phyloP scores from a whole-genome alignment of 2,329 filamentous ascomycete genomes.

The Fusarium nodosum region DNA sequence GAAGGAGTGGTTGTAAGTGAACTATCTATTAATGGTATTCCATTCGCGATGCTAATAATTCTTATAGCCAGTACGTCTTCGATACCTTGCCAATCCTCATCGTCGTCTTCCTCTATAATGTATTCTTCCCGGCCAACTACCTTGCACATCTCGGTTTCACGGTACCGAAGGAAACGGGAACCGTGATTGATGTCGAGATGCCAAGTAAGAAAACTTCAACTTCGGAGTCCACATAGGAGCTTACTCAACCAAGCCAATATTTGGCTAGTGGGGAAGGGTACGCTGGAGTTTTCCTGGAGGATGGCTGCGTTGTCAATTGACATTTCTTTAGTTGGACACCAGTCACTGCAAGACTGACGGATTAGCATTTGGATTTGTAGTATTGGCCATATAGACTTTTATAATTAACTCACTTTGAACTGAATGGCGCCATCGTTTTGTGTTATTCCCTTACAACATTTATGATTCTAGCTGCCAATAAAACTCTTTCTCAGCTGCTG shows the following conservation, averaged over 20 bases:
- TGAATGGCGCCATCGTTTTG: neutral
- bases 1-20: slow-evolving; percentile 44
- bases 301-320: accelerated
- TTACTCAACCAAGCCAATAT: neutral
- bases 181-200: neutral
- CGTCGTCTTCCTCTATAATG: slow-evolving; percentile 38
- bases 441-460: neutral
- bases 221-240: neutral
- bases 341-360: no score
- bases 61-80: slow-evolving; percentile 32
- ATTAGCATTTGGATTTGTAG: neutral
- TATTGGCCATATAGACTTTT: neutral
- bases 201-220: neutral
- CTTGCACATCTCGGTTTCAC: slow-evolving; percentile 42
- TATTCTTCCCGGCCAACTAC: slow-evolving; percentile 38
- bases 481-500: neutral
- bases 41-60: accelerated
- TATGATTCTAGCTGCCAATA: neutral
- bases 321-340: neutral
- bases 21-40: accelerated
- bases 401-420: neutral
- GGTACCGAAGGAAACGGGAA: slow-evolving; percentile 1
- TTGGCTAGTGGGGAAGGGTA: neutral
- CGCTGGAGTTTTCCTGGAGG: neutral
- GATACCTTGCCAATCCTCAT: slow-evolving; percentile 38